Evolutionary conservation across 306 rosid species (phyloP), one percentile per base, ranked within the genome.

Genomic region (Oxytropis ochrocephala): DNA sequence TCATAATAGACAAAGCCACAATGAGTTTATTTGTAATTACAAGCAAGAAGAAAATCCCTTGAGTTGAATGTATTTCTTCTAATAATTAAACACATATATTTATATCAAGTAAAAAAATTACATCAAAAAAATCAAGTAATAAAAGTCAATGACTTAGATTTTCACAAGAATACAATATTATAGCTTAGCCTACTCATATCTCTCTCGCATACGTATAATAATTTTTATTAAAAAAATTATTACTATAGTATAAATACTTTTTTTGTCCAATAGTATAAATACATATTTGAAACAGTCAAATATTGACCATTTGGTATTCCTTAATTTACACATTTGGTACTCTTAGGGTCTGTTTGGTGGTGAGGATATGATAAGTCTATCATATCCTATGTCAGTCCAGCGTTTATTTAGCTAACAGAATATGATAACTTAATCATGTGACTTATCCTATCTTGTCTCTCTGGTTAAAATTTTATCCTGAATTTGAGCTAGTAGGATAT

Each of bases 71-170:
- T 67, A 5, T 38, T 44, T 16, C 36, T 14, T 33, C 10, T 54
- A 73, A 32, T 64, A 24, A 1, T 24, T 24, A 60, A 52, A 67
- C 65, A 44, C 16, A 46, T 30, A 41, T 42, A 67, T 41, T 57
- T 73, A 49, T 44, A 43, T 60, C 33, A 48, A 73, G 29, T 54
- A 36, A 58, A 14, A 33, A 64, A 47, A 68, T 24, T 24, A 24
- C 29, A 24, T 24, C n/a, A 24, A 24, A 24, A 24, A 24, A 24
- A 43, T 60, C 33, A 48, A 73, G 38, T 54, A 36, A 58, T 32
- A 21, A 64, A 47, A 68, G 24, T 54, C 16, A 21, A 29, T 77
- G 79, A 74, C 61, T 72, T 54, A 46, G 61, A 57, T 46, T 57
- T 61, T 70, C 43, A 33, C 8, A 27, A 64, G 7, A 75, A 55